A percentile compares a stretch with the other conserved stretches of the same genome.
phyloP scores from a whole-genome alignment of 192 early-diverging fungal species.

The Gryganskiella cystojenkinii region DNA sequence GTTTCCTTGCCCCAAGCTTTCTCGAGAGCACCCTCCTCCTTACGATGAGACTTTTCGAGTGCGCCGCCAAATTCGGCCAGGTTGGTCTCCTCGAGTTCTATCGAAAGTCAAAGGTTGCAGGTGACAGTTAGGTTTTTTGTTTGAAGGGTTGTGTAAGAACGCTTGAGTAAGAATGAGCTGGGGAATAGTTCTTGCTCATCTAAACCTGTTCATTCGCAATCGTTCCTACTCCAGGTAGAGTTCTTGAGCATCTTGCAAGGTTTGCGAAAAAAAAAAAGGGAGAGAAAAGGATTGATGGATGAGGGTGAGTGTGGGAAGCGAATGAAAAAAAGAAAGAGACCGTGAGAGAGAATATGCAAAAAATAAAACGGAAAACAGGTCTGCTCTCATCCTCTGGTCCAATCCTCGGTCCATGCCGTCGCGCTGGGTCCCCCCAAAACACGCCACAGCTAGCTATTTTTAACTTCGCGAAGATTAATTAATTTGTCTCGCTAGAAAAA shows the following conservation, averaged over 20 bases:
- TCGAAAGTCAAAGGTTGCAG: neutral
- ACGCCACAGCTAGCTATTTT: too few species aligned
- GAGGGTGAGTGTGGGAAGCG: too few species aligned
- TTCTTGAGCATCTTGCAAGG: slow-evolving; percentile 47
- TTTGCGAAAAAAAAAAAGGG: neutral
- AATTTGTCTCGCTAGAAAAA: too few species aligned
- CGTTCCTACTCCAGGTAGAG: slow-evolving; percentile 49
- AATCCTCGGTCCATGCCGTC: too few species aligned
- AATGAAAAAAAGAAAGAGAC: too few species aligned
- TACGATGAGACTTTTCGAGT: slow-evolving; percentile 69
- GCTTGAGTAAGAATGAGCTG: too few species aligned
- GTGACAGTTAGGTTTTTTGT: neutral
- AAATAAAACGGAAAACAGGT: too few species aligned
- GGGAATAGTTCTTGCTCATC: neutral
- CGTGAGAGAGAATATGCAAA: too few species aligned
- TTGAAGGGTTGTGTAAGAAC: too few species aligned
- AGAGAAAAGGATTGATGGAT: neutral
- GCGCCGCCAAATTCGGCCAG: slow-evolving; percentile 68
- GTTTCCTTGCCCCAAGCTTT: slow-evolving; percentile 66
- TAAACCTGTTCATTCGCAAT: neutral
- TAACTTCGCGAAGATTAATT: too few species aligned
- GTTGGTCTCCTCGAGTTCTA: slow-evolving; percentile 64
- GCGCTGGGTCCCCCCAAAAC: too few species aligned
- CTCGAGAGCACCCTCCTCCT: slow-evolving; percentile 67
- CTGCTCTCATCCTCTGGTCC: too few species aligned